Conservation (phyloP, 495 filamentous ascomycete genomes). For the Chaetomidium leptoderma region DNA sequence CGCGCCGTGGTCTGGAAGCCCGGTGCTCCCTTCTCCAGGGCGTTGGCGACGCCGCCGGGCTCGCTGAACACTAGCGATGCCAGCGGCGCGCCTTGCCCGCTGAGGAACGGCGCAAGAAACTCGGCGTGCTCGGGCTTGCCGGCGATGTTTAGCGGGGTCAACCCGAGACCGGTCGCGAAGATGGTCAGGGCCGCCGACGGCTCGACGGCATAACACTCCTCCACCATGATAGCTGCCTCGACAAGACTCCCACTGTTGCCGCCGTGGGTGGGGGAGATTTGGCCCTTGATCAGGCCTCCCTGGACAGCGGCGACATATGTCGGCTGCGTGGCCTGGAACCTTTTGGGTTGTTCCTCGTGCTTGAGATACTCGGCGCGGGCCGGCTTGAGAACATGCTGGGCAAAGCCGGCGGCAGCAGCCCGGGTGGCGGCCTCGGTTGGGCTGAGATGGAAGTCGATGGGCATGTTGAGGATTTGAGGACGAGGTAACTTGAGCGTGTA, state of each 20-base stretch:
- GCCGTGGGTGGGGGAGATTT: conserved; percentile 42
- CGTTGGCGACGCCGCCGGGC: conserved; percentile 50
- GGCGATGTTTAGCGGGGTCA: conserved; percentile 46
- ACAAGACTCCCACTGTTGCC: conserved; percentile 42
- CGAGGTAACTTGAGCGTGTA: not conserved
- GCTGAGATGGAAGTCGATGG: conserved; percentile 43
- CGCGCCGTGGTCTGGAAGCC: conserved; percentile 48
- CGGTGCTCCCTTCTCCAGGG: conserved; percentile 44
- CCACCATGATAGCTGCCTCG: conserved; percentile 48
- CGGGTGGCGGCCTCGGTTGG: conserved; percentile 34
- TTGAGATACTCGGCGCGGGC: conserved; percentile 35
- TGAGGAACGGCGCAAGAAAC: conserved; percentile 49
- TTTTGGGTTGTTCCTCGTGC: conserved; percentile 28
- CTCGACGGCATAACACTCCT: conserved; percentile 52
- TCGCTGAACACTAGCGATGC: conserved; percentile 51
- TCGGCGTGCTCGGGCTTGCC: conserved; percentile 40
- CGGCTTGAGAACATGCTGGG: conserved; percentile 35
- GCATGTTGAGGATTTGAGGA: conserved; percentile 21
- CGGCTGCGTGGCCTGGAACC: conserved; percentile 46
- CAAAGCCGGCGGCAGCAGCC: conserved; percentile 33
- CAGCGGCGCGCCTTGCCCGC: conserved; percentile 42
- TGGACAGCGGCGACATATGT: conserved; percentile 41
- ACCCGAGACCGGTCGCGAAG: conserved; percentile 48
- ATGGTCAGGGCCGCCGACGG: conserved; percentile 47
- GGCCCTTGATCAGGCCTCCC: conserved; percentile 47